A percentile compares a stretch with the other conserved stretches of the same genome.
Conservation (phyloP, 352 stramenopile species). For the Thalassiosira allenii region DNA sequence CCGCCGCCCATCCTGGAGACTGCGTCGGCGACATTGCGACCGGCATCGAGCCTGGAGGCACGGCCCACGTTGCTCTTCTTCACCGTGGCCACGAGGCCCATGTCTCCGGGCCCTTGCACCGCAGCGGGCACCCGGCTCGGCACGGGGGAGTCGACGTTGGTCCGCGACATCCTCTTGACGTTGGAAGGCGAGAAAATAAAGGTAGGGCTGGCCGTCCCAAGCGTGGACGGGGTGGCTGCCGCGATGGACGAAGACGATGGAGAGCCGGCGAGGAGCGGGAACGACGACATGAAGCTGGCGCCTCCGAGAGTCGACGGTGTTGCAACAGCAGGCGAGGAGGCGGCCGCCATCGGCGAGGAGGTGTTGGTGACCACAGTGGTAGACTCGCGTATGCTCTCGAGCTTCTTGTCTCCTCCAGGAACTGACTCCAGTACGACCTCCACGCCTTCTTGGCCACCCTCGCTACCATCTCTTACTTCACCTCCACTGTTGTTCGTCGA, state of each 20-base stretch:
- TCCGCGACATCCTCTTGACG: slow-evolving; percentile 42
- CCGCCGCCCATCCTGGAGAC: no score
- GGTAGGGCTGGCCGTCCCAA: neutral
- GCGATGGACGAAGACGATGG: neutral
- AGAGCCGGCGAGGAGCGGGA: no score
- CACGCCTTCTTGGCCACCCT: neutral
- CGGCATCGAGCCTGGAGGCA: neutral
- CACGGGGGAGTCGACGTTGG: neutral
- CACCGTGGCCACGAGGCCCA: neutral
- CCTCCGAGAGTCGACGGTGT: neutral
- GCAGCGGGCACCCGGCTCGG: neutral
- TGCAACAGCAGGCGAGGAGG: neutral
- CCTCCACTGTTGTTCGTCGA: neutral
- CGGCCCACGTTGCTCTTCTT: slow-evolving; percentile 43
- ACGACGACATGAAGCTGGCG: neutral
- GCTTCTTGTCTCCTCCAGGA: slow-evolving; percentile 15
- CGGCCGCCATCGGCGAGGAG: neutral
- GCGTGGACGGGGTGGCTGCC: slow-evolving; percentile 12
- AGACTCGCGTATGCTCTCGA: slow-evolving; percentile 22
- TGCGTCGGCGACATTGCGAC: neutral
- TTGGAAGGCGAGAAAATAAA: slow-evolving; percentile 61
- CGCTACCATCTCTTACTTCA: no score
- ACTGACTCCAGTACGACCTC: neutral
- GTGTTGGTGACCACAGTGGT: neutral
- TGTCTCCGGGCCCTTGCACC: neutral